Evolutionary conservation across 345 rosid genomes (phyloP), one percentile per base, ranked within the genome.

Genomic region (Acer yangbiense): DNA sequence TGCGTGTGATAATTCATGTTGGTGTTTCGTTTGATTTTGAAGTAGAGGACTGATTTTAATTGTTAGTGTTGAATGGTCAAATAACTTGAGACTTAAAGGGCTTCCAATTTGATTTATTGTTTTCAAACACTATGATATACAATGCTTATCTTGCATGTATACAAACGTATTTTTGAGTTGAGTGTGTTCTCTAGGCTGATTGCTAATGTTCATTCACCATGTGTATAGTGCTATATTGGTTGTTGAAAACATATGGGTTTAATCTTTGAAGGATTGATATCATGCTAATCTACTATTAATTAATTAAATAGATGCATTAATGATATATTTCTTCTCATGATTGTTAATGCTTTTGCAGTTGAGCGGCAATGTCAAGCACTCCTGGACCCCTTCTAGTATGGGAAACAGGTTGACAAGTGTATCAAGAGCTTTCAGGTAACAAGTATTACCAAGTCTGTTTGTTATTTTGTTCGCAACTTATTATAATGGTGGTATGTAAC

Each of bases 341-440:
- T 60, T 60, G 1, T n/a, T 60, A 11, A 27, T 46, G 14, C 1
- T 29, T 9, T 29, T 80, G 80, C 94, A 93, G 99, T 65, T 93
- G 44, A 77, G 85, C 12, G 82, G 81, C 65, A 85, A 73, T 71
- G 88, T 80, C 76, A 92, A 89, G 77, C 21, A 90, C n/a, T 83
- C 97, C 1, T 68, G 82, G 85, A 55, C 81, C 4, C 18, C 84
- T 32, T 83, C 88, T 64, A 80, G 74, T 72, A 18, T 83, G 0
- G 90, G 90, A 32, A 85, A 80, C 41, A 86, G 83, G 39, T 80
- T 81, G 90, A 85, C 89, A 39, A 85, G 85, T 75, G 78, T 89
- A 71, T 72, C 89, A 1, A 88, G 99, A 86, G 86, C 93, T 61
- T 95, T 92, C 88, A 91, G 99, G 99, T 93, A 89, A 4, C 25